phyloP scores from a whole-genome alignment of 129 eudicot genomes.

The Mikania micrantha region DNA sequence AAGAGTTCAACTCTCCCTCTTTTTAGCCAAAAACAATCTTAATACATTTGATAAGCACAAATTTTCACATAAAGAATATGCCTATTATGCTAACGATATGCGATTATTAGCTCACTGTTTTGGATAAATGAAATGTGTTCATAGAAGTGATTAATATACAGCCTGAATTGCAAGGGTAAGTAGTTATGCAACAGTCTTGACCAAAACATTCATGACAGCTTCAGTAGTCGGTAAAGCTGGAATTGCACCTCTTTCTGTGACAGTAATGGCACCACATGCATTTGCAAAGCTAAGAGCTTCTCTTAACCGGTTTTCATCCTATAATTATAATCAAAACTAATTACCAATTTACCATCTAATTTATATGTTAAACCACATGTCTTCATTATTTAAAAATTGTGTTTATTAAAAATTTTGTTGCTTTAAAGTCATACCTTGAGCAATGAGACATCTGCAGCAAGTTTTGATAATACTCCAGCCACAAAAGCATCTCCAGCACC shows the following conservation, averaged over 20 bases:
- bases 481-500: slow-evolving; percentile 99
- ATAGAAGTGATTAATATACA: slow-evolving; percentile 13
- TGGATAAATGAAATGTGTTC: not conserved
- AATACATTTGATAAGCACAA: too few species aligned
- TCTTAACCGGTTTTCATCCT: slow-evolving; percentile 66
- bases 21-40: too few species aligned
- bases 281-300: slow-evolving; percentile 85
- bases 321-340: not conserved
- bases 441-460: slow-evolving; percentile 66
- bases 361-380: not conserved
- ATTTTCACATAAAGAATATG: too few species aligned
- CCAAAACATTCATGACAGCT: slow-evolving; percentile 55
- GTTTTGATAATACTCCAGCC: slow-evolving; percentile 84
- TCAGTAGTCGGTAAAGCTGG: slow-evolving; percentile 89
- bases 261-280: slow-evolving; percentile 93
- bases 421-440: slow-evolving; percentile 48
- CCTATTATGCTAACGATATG: too few species aligned
- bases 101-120: not conserved
- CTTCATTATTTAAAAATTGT: not conserved
- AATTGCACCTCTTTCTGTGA: slow-evolving; percentile 91
- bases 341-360: not conserved
- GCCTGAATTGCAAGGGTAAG: not conserved
- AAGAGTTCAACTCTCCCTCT: too few species aligned
- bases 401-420: not conserved
- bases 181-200: slow-evolving; percentile 56